Evolutionary conservation across 495 filamentous ascomycete species (phyloP).

Genomic region (Neurospora africana): DNA sequence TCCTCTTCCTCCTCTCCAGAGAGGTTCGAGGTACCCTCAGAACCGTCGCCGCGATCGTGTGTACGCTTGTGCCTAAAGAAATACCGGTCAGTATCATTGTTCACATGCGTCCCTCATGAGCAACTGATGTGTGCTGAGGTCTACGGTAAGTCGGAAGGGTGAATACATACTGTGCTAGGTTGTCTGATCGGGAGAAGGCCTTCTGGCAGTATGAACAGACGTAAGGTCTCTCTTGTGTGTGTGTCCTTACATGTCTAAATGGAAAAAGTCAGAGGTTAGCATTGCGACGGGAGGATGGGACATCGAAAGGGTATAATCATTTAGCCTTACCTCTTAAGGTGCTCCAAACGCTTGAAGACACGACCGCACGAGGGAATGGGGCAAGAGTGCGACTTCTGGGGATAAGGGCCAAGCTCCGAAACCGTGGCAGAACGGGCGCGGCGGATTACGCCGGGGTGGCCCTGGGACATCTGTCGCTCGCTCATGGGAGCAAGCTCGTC

Average conservation of each 20-base stretch:
- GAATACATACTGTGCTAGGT: slow-evolving; percentile 84
- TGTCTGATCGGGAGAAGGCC: slow-evolving; percentile 95
- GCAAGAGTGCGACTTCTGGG: slow-evolving; percentile 94
- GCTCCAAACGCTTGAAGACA: slow-evolving; percentile 96
- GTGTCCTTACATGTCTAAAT: slow-evolving; percentile 88
- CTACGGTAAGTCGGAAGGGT: slow-evolving; percentile 11
- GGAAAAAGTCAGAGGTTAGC: slow-evolving; percentile 45
- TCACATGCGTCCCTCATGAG: slow-evolving; percentile 7
- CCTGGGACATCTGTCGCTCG: slow-evolving; percentile 51
- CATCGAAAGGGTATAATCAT: slow-evolving; percentile 34
- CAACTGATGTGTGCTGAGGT: slow-evolving; percentile 15
- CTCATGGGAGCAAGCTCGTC: slow-evolving; percentile 52
- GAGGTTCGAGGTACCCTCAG: slow-evolving; percentile 54
- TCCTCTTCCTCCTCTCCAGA: slow-evolving; percentile 73
- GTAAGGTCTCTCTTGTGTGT: slow-evolving; percentile 98
- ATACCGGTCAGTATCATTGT: slow-evolving; percentile 10
- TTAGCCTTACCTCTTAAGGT: slow-evolving; percentile 87
- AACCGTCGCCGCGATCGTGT: slow-evolving; percentile 67
- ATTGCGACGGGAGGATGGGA: slow-evolving; percentile 27
- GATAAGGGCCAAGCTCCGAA: slow-evolving; percentile 93
- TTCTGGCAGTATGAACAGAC: slow-evolving; percentile 95
- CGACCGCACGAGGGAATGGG: slow-evolving; percentile 97
- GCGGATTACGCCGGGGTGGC: slow-evolving; percentile 63
- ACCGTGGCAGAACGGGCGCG: slow-evolving; percentile 90
- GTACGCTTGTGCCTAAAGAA: slow-evolving; percentile 77